These are phyloP conservation scores for Coprinopsis cinerea DNA, from an alignment of 768 basidiomycete genomes.

Conservation along the genomic window DNA sequence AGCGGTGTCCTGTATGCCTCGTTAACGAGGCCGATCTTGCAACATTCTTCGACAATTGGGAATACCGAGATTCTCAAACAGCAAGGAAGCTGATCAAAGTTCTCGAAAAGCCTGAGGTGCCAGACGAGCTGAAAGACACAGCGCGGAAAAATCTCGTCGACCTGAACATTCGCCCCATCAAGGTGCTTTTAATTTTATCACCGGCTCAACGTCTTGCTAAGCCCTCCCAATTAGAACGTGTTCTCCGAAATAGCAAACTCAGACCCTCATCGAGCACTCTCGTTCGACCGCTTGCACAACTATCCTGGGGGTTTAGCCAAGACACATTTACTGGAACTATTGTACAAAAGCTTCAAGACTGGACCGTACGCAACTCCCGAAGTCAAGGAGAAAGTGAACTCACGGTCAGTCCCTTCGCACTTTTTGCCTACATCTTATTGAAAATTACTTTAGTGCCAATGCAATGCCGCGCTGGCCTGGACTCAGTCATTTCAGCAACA, in stretches of 20 bases:
- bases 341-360: too few relatives aligned
- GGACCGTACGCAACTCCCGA: background rate
- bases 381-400: background rate
- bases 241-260: slow-evolving; percentile 32
- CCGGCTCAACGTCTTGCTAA: background rate
- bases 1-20: slow-evolving; percentile 32
- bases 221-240: slow-evolving; percentile 26
- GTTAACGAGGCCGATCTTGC: slow-evolving; percentile 21
- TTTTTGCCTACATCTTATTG: slow-evolving; percentile 11
- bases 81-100: slow-evolving; percentile 9
- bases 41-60: background rate
- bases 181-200: slow-evolving; percentile 15
- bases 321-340: slow-evolving; percentile 22
- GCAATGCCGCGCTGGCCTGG: slow-evolving; percentile 25
- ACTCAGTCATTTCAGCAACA: slow-evolving; percentile 24
- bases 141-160: slow-evolving; percentile 18
- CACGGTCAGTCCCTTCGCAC: background rate
- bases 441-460: background rate
- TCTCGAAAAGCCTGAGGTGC: slow-evolving; percentile 13
- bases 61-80: slow-evolving; percentile 5
- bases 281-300: slow-evolving; percentile 35
- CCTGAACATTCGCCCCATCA: slow-evolving; percentile 17
- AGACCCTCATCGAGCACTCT: slow-evolving; percentile 27
- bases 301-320: slow-evolving; percentile 27
- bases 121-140: slow-evolving; percentile 9